Evolutionary conservation across 139 green algal genomes (phyloP).

Genomic region (Tetraselmis striata): DNA sequence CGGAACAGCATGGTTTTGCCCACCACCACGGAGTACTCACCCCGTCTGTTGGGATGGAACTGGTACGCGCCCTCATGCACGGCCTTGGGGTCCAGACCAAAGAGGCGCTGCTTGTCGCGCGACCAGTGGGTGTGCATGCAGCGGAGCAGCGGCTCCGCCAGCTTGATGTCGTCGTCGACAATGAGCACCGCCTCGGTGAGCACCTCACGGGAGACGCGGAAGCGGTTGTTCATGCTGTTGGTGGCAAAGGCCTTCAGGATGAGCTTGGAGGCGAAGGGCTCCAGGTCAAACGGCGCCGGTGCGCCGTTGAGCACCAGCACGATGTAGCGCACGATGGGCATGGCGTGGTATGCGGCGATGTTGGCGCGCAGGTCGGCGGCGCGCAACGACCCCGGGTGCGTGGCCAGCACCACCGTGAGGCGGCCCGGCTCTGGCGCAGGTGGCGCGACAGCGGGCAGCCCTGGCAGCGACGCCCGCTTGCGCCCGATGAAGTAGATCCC

Average conservation of each 20-base stretch:
- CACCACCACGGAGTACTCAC: not conserved
- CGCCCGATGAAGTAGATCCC: not conserved
- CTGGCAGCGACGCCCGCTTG: not conserved
- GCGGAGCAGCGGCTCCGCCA: not conserved
- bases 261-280: not conserved
- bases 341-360: not conserved
- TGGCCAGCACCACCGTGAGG: not conserved
- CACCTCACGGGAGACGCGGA: not conserved
- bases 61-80: not conserved
- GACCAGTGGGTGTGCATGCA: not conserved
- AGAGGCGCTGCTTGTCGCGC: not conserved
- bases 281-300: not conserved
- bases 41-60: not conserved
- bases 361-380: not conserved
- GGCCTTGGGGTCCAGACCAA: not conserved
- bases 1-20: not conserved
- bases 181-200: not conserved
- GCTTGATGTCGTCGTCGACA: not conserved
- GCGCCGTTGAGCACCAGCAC: not conserved
- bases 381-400: not conserved
- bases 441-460: not conserved
- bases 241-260: not conserved
- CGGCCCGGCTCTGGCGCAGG: too few species aligned
- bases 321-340: not conserved
- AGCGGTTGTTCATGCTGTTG: not conserved